These are phyloP conservation scores for Pythium scleroteichum DNA, from an alignment of 352 stramenopile species.

Conservation along the genomic window DNA sequence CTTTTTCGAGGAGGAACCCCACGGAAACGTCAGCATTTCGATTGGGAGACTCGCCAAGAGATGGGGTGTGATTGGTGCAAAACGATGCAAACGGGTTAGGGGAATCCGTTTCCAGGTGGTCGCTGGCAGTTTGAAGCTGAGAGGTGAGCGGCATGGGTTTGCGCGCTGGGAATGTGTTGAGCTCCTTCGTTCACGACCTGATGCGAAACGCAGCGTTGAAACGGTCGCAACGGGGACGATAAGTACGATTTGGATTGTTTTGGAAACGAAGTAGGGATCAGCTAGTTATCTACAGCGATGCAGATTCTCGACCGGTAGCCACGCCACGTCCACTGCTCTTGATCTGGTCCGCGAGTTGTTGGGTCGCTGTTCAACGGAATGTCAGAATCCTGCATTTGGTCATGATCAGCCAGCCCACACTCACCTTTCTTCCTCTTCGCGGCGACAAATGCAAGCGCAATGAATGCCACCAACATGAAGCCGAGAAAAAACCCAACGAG, in stretches of 20 bases:
- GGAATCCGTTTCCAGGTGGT: background rate
- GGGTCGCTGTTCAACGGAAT: background rate
- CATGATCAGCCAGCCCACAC: slow-evolving; percentile 1
- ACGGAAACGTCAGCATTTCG: background rate
- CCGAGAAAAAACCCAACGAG: slow-evolving; percentile 62
- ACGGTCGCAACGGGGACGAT: too few species aligned
- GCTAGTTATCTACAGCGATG: background rate
- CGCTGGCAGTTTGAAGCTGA: background rate
- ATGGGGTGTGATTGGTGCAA: background rate
- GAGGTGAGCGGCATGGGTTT: too few species aligned
- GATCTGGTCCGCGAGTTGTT: background rate
- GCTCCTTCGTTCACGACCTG: too few species aligned
- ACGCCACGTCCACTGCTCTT: background rate
- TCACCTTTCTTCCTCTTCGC: slow-evolving; percentile 72
- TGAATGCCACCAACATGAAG: slow-evolving; percentile 74
- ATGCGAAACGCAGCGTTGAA: too few species aligned
- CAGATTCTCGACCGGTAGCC: background rate
- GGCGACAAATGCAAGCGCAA: slow-evolving; percentile 60
- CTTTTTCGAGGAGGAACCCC: background rate
- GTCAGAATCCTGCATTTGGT: background rate
- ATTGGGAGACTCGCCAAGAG: background rate
- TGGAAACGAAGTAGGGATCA: too few species aligned
- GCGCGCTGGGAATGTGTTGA: too few species aligned
- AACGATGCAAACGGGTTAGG: background rate
- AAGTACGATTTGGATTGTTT: too few species aligned